Evolutionary conservation across 1,139 yeast species (phyloP).

Genomic region (Blastobotrys illinoisensis): DNA sequence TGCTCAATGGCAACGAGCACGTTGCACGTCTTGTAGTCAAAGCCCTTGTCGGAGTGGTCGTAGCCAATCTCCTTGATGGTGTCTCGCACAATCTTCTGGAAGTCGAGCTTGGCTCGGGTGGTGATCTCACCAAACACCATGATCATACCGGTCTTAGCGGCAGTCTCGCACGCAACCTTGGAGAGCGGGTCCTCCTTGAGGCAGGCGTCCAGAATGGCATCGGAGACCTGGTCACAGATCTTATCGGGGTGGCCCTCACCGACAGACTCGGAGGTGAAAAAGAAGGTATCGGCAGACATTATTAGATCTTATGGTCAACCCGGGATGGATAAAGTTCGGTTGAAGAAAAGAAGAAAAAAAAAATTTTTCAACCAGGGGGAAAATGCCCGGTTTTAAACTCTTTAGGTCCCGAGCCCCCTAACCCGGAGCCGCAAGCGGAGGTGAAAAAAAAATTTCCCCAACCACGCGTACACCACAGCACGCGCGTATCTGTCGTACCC

Average conservation of each 20-base stretch:
- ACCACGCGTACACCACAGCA: background rate
- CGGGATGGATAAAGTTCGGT: background rate
- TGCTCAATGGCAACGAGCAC: constrained; percentile 98
- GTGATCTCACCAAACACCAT: constrained; percentile 99
- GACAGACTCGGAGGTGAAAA: constrained; percentile 89
- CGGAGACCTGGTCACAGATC: constrained; percentile 99
- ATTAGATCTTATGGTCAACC: background rate
- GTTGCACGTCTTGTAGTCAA: constrained; percentile 98
- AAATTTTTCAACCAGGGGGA: constrained; percentile 2
- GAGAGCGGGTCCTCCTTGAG: constrained; percentile 92
- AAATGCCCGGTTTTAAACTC: constrained; percentile 3
- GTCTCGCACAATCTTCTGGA: constrained; percentile 95
- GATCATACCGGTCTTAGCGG: constrained; percentile 98
- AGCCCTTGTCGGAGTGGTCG: constrained; percentile 93
- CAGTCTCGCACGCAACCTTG: constrained; percentile 99
- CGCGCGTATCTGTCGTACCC: background rate
- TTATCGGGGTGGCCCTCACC: constrained; percentile 99
- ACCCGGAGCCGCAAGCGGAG: constrained; percentile 1
- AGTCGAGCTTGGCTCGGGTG: constrained; percentile 91
- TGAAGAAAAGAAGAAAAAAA: constrained; percentile 3
- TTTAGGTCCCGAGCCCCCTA: constrained; percentile 4
- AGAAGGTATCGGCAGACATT: constrained; percentile 43
- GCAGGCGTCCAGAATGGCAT: constrained; percentile 98
- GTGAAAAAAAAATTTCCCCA: background rate
- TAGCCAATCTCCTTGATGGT: constrained; percentile 98